Evolutionary conservation across 2,329 filamentous ascomycete genomes (phyloP).

Genomic region (Grosmannia huntii): DNA sequence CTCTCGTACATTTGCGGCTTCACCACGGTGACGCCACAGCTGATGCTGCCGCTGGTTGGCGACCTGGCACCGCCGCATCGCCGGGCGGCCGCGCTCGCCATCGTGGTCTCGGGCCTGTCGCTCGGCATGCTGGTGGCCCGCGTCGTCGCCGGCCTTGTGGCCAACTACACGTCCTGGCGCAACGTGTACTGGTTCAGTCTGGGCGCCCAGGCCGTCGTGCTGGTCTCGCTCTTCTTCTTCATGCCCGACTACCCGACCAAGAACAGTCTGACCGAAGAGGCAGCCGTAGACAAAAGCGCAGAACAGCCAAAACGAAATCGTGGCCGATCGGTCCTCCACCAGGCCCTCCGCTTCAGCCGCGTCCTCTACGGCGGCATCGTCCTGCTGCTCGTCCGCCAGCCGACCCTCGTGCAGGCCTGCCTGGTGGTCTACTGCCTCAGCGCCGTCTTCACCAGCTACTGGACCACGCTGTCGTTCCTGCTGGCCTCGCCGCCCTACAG

Average conservation of each 20-base stretch:
- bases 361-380: constrained; percentile 58
- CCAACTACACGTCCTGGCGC: constrained; percentile 63
- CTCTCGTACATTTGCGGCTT: constrained; percentile 63
- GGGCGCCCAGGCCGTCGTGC: constrained; percentile 56
- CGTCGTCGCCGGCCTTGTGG: constrained; percentile 60
- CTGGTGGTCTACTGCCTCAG: constrained; percentile 50
- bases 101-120: constrained; percentile 63
- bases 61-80: constrained; percentile 59
- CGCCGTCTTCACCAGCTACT: constrained; percentile 38
- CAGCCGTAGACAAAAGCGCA: background rate
- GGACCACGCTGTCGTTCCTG: constrained; percentile 64
- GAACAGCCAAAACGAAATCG: too few species aligned
- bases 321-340: background rate
- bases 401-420: constrained; percentile 57
- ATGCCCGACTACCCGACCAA: constrained; percentile 74
- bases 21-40: constrained; percentile 68
- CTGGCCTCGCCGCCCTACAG: constrained; percentile 57
- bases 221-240: constrained; percentile 52
- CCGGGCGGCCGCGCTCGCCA: constrained; percentile 56
- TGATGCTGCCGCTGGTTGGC: constrained; percentile 70
- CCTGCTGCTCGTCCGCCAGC: constrained; percentile 49
- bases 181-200: constrained; percentile 69
- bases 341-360: constrained; percentile 43
- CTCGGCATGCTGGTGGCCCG: constrained; percentile 67
- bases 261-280: constrained; percentile 26